A percentile compares a stretch with the other conserved stretches of the same genome.
Evolutionary conservation across 2,329 filamentous ascomycete species (phyloP).

Genomic region (Penicillium nordicum): DNA sequence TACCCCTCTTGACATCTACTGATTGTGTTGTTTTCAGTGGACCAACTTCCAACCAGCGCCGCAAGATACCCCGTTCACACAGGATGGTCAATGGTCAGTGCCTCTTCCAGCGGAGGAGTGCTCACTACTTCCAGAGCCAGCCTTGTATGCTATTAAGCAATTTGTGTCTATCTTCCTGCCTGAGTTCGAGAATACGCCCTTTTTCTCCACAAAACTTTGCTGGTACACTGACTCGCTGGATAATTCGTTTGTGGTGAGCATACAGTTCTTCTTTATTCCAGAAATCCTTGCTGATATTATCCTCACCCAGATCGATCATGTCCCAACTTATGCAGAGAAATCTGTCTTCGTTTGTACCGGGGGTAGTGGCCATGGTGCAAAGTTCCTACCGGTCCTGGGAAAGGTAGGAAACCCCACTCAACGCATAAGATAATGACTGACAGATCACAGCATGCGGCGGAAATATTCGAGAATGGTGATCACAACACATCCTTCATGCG

Average conservation of each 20-base stretch:
- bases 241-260: slow-evolving; percentile 30
- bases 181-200: slow-evolving; percentile 24
- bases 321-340: slow-evolving; percentile 27
- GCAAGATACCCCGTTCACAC: slow-evolving; percentile 25
- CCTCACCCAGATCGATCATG: slow-evolving; percentile 29
- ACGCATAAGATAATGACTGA: slow-evolving; percentile 3
- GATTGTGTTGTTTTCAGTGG: slow-evolving; percentile 19
- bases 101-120: slow-evolving; percentile 26
- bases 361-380: slow-evolving; percentile 38
- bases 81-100: slow-evolving; percentile 33
- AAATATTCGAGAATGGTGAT: slow-evolving; percentile 29
- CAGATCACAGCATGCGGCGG: slow-evolving; percentile 29
- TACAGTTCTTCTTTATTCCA: neutral
- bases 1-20: neutral
- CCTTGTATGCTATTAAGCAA: slow-evolving; percentile 21
- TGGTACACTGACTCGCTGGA: slow-evolving; percentile 40
- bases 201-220: slow-evolving; percentile 30
- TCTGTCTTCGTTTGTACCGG: slow-evolving; percentile 37
- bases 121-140: slow-evolving; percentile 18
- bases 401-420: slow-evolving; percentile 15
- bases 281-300: neutral
- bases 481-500: slow-evolving; percentile 30
- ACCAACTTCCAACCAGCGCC: slow-evolving; percentile 34
- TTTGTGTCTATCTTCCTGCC: slow-evolving; percentile 27
- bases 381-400: slow-evolving; percentile 37